Conservation (phyloP, 2,329 filamentous ascomycete species). For the Sporothrix protearum region DNA sequence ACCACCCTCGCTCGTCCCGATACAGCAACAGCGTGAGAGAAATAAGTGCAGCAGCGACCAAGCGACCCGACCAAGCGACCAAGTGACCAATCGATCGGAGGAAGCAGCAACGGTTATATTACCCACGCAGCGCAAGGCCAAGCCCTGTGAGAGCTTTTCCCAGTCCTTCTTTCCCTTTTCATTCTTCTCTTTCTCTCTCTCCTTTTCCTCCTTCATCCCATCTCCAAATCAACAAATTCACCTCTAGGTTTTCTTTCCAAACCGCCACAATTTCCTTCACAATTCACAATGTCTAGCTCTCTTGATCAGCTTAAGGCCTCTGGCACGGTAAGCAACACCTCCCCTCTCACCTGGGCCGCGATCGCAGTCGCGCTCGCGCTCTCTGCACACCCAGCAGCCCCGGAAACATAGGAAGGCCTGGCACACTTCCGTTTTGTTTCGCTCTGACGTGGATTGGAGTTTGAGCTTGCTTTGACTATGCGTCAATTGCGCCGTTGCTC, state of each 20-base stretch:
- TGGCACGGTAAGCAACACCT: slow-evolving; percentile 71
- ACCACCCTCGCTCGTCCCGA: slow-evolving; percentile 16
- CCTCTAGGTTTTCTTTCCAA: background rate
- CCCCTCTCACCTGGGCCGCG: background rate
- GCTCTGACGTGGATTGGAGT: background rate
- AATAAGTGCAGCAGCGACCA: background rate
- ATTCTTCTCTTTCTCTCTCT: background rate
- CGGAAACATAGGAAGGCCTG: background rate
- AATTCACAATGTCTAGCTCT: slow-evolving; percentile 69
- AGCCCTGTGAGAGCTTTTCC: slow-evolving; percentile 16
- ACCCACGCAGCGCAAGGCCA: slow-evolving; percentile 17
- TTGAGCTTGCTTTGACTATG: background rate
- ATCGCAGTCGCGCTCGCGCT: background rate
- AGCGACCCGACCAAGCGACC: too few species aligned
- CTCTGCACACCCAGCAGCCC: background rate
- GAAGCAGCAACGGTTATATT: slow-evolving; percentile 18
- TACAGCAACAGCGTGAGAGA: slow-evolving; percentile 18
- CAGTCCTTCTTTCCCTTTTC: background rate
- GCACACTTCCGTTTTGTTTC: background rate
- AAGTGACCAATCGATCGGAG: too few species aligned
- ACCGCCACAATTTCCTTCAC: slow-evolving; percentile 21
- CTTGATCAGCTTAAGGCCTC: slow-evolving; percentile 95
- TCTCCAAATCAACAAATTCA: background rate
- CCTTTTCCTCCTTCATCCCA: background rate
- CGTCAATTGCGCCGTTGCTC: background rate